phyloP scores from a whole-genome alignment of 2,329 filamentous ascomycete genomes.

The Ascomycota sp. region DNA sequence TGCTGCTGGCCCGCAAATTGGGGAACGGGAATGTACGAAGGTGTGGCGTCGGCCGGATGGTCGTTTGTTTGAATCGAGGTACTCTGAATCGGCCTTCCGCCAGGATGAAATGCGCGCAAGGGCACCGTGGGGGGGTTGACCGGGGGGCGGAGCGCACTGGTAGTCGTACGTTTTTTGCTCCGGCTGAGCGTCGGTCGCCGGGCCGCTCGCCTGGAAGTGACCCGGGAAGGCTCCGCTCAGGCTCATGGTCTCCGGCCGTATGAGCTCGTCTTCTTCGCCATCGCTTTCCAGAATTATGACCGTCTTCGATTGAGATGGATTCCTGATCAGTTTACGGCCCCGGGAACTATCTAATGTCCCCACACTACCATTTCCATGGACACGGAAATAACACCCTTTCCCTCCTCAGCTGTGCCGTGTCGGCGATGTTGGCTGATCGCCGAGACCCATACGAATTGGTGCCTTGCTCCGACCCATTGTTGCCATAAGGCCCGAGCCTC shows the following conservation, averaged over 20 bases:
- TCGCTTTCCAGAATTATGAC: constrained; percentile 11
- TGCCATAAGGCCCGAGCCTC: constrained; percentile 16
- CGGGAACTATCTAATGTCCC: constrained; percentile 60
- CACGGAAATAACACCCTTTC: constrained; percentile 85
- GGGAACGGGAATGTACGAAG: constrained; percentile 39
- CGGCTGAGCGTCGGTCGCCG: background rate
- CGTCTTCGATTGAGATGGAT: constrained; percentile 9
- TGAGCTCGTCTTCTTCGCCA: constrained; percentile 14
- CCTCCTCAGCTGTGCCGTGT: constrained; percentile 67
- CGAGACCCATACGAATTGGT: constrained; percentile 11
- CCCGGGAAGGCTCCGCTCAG: constrained; percentile 2
- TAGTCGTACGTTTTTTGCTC: constrained; percentile 14
- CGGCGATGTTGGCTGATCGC: constrained; percentile 46
- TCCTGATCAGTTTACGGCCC: constrained; percentile 7
- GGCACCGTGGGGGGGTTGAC: constrained; percentile 3
- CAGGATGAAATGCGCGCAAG: constrained; percentile 1
- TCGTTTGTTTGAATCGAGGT: constrained; percentile 5
- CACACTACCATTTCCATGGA: constrained; percentile 70
- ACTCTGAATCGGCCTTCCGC: background rate
- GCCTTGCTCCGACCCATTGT: constrained; percentile 8
- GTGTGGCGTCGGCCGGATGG: constrained; percentile 9
- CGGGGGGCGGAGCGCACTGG: constrained; percentile 1
- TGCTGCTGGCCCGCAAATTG: constrained; percentile 35
- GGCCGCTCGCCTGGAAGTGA: constrained; percentile 2
- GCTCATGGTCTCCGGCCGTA: constrained; percentile 7